phyloP scores from a whole-genome alignment of 768 basidiomycete genomes.

The Phanerochaete carnosa region DNA sequence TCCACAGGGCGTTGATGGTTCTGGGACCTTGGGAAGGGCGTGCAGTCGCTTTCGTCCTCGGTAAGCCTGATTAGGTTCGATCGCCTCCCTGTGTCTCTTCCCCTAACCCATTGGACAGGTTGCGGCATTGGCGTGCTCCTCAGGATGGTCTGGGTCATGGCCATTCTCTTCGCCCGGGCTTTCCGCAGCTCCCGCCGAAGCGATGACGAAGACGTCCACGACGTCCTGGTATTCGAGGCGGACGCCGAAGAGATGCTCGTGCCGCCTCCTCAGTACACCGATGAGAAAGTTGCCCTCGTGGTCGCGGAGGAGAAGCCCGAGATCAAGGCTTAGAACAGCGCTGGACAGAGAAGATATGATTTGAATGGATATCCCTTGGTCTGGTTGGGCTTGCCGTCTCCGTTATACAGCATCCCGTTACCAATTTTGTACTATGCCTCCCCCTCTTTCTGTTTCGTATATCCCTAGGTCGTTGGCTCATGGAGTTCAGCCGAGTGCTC shows the following conservation, averaged over 20 bases:
- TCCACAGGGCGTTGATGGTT: conserved; percentile 62
- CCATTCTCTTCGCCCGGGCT: conserved; percentile 57
- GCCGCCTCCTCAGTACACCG: conserved; percentile 57
- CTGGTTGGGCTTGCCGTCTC: neutral
- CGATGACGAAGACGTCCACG: conserved; percentile 35
- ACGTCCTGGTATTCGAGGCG: conserved; percentile 40
- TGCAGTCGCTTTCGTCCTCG: conserved; percentile 79
- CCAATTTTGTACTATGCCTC: neutral
- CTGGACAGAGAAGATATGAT: neutral
- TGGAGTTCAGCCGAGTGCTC: neutral
- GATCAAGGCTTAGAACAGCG: conserved; percentile 4
- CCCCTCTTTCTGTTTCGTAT: neutral
- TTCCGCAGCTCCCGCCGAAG: conserved; percentile 40
- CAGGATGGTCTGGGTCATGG: conserved; percentile 76
- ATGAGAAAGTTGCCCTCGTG: conserved; percentile 43
- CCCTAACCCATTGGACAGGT: conserved; percentile 36
- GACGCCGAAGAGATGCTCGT: conserved; percentile 45
- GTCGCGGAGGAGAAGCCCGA: conserved; percentile 9
- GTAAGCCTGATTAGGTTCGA: conserved; percentile 35
- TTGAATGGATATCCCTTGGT: neutral
- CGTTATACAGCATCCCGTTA: neutral
- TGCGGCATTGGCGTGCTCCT: conserved; percentile 81
- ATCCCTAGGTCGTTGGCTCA: neutral
- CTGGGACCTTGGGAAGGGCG: conserved; percentile 84
- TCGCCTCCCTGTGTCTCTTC: neutral